Base-by-base conservation (phyloP, 2,329 filamentous ascomycete species). In the Fusarium drepaniforme region DNA sequence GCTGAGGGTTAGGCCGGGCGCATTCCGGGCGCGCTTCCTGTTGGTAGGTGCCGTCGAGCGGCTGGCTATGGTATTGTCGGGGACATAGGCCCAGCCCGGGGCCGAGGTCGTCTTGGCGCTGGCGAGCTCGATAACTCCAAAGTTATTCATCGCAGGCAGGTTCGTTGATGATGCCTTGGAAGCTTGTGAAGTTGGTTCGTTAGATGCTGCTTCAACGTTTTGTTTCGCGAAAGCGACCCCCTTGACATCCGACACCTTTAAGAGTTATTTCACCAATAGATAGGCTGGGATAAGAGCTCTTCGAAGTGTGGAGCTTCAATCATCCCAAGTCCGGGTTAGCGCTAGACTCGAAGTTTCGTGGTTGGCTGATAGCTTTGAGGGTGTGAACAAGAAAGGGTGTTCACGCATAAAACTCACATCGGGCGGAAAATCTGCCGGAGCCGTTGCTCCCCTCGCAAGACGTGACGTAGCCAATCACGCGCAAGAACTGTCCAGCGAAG, bases 1-100 rank as follows among this genome's bases (percentile, higher is more conserved):
- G 75, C 90, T 89, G 12, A 87, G 83, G 74, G 85, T 89, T 33
- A 85, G 81, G 8, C 81, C 86, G 6, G 86, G 86, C 70, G 88
- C 83, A 78, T 87, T 90, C 73, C 93, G 89, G 35, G 90, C 92
- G 79, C 95, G 93, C 84, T 97, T 97, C 72, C 93, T 89, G 86
- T 88, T 90, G 74, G 85, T 84, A 68, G 85, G 87, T 70, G 87
- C 87, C 63, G 89, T 88, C 12, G 90, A 87, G 15, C 89, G 88
- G 66, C 90, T 53, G 28, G 25, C 88, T 66, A 89, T 88, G 49
- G 82, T 89, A 81, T 90, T 92, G 80, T 98, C 94, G 35, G 95
- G 92, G 2, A 98, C 94, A 82, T 98, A 98, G 15, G 95, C 95
- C 93, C 95, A 98, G 79, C 96, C 96, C 1, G 96, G 95, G 1